phyloP scores from a whole-genome alignment of 2,329 filamentous ascomycete genomes.

The Hymenoscyphus infarciens region DNA sequence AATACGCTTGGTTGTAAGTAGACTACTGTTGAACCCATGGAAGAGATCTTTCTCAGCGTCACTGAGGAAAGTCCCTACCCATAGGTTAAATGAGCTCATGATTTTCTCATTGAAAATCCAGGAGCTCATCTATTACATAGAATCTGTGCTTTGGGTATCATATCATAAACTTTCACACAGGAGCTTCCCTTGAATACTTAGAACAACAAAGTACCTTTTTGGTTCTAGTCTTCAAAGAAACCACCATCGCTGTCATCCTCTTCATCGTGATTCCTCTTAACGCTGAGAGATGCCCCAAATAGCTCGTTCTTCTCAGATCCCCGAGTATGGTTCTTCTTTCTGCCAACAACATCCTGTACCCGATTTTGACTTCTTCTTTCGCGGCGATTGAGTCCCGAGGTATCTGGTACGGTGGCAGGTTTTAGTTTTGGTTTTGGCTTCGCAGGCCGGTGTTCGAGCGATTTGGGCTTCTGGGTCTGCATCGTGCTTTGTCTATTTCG shows the following conservation, averaged over 20 bases:
- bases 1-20: neutral
- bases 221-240: slow-evolving; percentile 49
- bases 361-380: slow-evolving; percentile 30
- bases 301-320: slow-evolving; percentile 31
- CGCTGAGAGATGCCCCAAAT: slow-evolving; percentile 28
- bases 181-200: neutral
- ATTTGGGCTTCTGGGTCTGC: slow-evolving; percentile 16
- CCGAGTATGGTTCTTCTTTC: slow-evolving; percentile 29
- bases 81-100: neutral
- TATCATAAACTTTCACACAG: slow-evolving; percentile 16
- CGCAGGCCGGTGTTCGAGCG: slow-evolving; percentile 19
- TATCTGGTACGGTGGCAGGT: slow-evolving; percentile 22
- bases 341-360: slow-evolving; percentile 16
- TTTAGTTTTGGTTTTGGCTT: slow-evolving; percentile 22
- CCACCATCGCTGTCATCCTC: slow-evolving; percentile 51
- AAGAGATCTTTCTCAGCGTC: neutral
- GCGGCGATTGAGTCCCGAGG: slow-evolving; percentile 32
- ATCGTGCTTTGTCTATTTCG: slow-evolving; percentile 26
- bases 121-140: slow-evolving; percentile 6
- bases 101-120: slow-evolving; percentile 6
- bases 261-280: slow-evolving; percentile 20
- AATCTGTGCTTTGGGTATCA: slow-evolving; percentile 15
- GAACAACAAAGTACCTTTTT: neutral
- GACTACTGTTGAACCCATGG: neutral
- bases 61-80: neutral